Percentiles rank a stretch among this genome's conserved stretches.
Evolutionary conservation across 495 filamentous ascomycete genomes (phyloP).

Genomic region (Penicillium chermesinum): DNA sequence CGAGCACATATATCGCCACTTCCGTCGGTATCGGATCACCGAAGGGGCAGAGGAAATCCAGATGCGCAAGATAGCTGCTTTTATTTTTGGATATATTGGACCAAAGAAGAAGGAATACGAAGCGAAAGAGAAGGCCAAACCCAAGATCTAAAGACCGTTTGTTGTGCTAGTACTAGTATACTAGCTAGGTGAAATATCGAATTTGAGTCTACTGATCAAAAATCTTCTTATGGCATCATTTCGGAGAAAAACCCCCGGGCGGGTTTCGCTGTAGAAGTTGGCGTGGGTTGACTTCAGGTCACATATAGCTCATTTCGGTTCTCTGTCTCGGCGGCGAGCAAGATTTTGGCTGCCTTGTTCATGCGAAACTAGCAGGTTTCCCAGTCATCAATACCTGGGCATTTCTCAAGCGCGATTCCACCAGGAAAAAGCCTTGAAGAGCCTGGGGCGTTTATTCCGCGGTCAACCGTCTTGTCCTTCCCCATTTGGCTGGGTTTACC

Average conservation of each 20-base stretch:
- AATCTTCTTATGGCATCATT: neutral
- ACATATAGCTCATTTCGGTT: too few species aligned
- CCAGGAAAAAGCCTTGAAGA: too few species aligned
- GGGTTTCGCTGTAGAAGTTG: too few species aligned
- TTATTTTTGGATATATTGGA: constrained; percentile 40
- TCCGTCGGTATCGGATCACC: constrained; percentile 45
- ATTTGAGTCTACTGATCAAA: too few species aligned
- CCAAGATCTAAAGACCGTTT: neutral
- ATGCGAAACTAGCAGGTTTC: too few species aligned
- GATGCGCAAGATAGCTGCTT: constrained; percentile 36
- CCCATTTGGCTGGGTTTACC: constrained; percentile 14
- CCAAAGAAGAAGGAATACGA: constrained; percentile 17
- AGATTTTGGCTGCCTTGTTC: too few species aligned
- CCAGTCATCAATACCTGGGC: too few species aligned
- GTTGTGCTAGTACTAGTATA: too few species aligned
- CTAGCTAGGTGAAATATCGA: too few species aligned
- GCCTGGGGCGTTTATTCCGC: neutral
- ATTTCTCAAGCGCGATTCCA: too few species aligned
- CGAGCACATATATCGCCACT: constrained; percentile 50
- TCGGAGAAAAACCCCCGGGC: neutral
- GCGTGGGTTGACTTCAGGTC: too few species aligned
- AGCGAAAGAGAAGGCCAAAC: constrained; percentile 4
- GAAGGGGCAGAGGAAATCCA: constrained; percentile 28
- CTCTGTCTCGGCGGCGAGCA: too few species aligned
- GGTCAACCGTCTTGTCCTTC: constrained; percentile 8